Evolutionary conservation across 257 asterid genomes (phyloP).

Genomic region (Gynochthodes officinalis): DNA sequence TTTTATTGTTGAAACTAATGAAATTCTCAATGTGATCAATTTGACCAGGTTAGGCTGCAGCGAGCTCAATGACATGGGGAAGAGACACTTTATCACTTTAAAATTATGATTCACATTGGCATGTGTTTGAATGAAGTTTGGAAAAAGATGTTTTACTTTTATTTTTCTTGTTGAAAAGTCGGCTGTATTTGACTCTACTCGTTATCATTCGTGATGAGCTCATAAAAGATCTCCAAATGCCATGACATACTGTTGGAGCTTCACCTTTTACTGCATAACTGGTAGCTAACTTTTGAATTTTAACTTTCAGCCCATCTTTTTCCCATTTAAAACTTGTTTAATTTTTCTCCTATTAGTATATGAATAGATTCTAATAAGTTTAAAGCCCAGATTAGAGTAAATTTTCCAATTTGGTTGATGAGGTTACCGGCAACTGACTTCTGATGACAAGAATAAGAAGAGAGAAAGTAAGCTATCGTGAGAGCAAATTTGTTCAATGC

Average conservation of each 20-base stretch:
- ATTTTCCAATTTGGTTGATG: neutral
- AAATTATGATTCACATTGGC: neutral
- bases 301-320: too few relatives aligned
- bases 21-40: conserved; percentile 5
- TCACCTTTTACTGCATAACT: neutral
- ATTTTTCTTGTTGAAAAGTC: neutral
- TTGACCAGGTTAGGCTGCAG: conserved; percentile 18
- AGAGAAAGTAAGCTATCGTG: too few relatives aligned
- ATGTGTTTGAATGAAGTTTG: neutral
- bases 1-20: neutral
- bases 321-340: neutral
- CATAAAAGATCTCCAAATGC: neutral
- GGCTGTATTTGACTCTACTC: neutral
- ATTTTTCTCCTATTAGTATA: neutral
- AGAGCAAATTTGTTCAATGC: too few relatives aligned
- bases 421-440: neutral
- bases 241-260: neutral
- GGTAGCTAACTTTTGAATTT: too few relatives aligned
- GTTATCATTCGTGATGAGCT: neutral
- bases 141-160: neutral
- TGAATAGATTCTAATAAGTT: neutral
- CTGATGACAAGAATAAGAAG: too few relatives aligned
- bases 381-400: neutral
- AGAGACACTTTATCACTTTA: neutral
- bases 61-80: conserved; percentile 12